Conservation (phyloP, 768 basidiomycete species). For the Leucocoprinus leucothites region DNA sequence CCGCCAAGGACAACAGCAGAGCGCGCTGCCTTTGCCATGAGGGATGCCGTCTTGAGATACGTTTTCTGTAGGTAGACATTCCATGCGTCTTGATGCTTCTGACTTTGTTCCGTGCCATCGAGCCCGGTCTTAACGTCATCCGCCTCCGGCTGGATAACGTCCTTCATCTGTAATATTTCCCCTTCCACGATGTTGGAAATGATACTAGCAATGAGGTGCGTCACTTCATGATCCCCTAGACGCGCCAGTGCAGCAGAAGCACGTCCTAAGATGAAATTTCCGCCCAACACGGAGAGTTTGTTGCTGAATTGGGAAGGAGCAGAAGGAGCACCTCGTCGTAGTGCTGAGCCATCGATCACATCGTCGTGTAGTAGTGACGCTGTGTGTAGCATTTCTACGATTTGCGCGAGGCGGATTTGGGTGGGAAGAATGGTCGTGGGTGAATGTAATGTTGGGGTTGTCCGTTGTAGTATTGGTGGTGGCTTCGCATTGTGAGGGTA, state of each 20-base stretch:
- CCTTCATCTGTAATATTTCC: conserved; percentile 83
- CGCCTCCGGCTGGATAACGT: conserved; percentile 40
- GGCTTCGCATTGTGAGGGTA: conserved; percentile 22
- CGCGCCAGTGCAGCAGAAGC: too few relatives aligned
- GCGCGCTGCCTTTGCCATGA: too few relatives aligned
- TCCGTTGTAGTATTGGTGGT: conserved; percentile 13
- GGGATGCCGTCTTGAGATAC: conserved; percentile 92
- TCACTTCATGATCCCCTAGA: too few relatives aligned
- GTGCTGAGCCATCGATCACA: conserved; percentile 81
- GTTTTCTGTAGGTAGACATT: conserved; percentile 87
- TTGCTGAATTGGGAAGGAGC: conserved; percentile 84
- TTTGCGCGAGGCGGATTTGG: conserved; percentile 87
- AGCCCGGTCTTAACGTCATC: conserved; percentile 15
- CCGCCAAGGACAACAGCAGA: too few relatives aligned
- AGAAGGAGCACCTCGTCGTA: conserved; percentile 73
- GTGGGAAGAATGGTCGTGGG: conserved; percentile 61
- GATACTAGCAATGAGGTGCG: conserved; percentile 74
- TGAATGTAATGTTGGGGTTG: conserved; percentile 10
- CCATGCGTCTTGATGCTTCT: conserved; percentile 49
- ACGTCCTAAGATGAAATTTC: too few relatives aligned
- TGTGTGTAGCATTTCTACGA: conserved; percentile 96
- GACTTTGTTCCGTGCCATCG: conserved; percentile 19
- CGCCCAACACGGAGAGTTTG: conserved; percentile 72
- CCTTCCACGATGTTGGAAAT: conserved; percentile 91
- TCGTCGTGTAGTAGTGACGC: conserved; percentile 96